Conservation (phyloP, 805 yeast species). For the Candida qinlingensis region DNA sequence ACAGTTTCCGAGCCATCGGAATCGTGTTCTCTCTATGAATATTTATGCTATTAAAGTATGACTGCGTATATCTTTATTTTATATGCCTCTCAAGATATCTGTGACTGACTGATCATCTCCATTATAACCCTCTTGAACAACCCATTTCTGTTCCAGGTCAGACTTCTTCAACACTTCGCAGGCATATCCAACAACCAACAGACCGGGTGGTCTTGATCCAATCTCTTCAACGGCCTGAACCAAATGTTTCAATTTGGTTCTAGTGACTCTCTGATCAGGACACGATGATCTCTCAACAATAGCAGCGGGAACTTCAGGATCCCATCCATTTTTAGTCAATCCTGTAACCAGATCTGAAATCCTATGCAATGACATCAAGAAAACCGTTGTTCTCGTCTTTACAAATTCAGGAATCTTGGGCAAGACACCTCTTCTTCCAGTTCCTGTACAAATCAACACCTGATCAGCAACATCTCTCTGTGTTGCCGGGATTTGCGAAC, state of each 20-base stretch:
- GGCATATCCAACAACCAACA: conserved; percentile 75
- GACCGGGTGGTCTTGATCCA: conserved; percentile 92
- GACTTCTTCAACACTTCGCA: conserved; percentile 44
- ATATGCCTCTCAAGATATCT: conserved; percentile 3
- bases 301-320: conserved; percentile 66
- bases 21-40: not conserved
- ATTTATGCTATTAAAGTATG: not conserved
- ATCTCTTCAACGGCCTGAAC: conserved; percentile 67
- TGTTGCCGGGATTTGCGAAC: conserved; percentile 82
- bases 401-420: conserved; percentile 77
- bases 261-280: conserved; percentile 82
- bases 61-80: not conserved
- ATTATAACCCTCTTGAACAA: conserved; percentile 33
- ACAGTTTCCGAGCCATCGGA: no score
- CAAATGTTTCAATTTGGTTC: conserved; percentile 64
- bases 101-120: conserved; percentile 10
- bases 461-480: conserved; percentile 92
- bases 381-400: conserved; percentile 71
- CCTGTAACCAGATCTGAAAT: conserved; percentile 44
- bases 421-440: conserved; percentile 80
- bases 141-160: conserved; percentile 20
- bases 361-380: conserved; percentile 86
- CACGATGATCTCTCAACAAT: conserved; percentile 90
- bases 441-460: conserved; percentile 89
- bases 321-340: conserved; percentile 59